Percentiles rank a stretch among this genome's conserved stretches.
Conservation (phyloP, 2,329 filamentous ascomycete genomes). For the Neophaeococcomyces mojaviensis region DNA sequence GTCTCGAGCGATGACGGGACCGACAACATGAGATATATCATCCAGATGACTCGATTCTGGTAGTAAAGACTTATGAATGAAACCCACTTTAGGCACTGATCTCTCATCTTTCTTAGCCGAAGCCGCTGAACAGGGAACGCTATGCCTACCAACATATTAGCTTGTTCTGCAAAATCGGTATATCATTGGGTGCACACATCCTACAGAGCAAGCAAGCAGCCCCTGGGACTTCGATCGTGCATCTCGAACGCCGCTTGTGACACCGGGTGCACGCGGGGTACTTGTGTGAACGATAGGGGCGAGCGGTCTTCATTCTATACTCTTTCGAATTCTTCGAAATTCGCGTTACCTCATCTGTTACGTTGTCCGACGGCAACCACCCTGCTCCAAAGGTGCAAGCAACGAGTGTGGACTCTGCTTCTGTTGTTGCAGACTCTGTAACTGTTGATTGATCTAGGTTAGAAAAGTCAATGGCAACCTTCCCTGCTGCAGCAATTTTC, state of each 20-base stretch:
- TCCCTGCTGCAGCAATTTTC: no score
- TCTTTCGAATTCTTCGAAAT: neutral
- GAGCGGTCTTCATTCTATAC: conserved; percentile 23
- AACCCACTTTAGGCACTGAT: conserved; percentile 19
- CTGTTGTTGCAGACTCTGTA: no score
- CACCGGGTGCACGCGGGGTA: conserved; percentile 55
- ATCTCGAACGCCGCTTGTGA: conserved; percentile 54
- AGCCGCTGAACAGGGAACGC: conserved; percentile 51
- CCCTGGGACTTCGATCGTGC: conserved; percentile 49
- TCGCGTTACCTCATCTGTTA: neutral
- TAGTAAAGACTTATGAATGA: conserved; percentile 19
- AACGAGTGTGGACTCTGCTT: no score
- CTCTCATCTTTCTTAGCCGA: conserved; percentile 27
- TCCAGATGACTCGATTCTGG: conserved; percentile 13
- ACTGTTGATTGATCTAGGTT: no score
- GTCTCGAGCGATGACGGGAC: conserved; percentile 53
- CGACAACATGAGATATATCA: conserved; percentile 46
- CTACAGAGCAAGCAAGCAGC: conserved; percentile 49
- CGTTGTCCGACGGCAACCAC: neutral
- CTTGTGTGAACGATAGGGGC: conserved; percentile 56
- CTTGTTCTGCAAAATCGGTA: no score
- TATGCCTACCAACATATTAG: conserved; percentile 38
- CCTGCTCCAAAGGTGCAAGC: no score
- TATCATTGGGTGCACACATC: no score
- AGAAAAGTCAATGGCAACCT: no score